Evolutionary conservation across 1,284 basidiomycete genomes (phyloP), one percentile per base, ranked within the genome.

Genomic region (Cryptococcus sp.): DNA sequence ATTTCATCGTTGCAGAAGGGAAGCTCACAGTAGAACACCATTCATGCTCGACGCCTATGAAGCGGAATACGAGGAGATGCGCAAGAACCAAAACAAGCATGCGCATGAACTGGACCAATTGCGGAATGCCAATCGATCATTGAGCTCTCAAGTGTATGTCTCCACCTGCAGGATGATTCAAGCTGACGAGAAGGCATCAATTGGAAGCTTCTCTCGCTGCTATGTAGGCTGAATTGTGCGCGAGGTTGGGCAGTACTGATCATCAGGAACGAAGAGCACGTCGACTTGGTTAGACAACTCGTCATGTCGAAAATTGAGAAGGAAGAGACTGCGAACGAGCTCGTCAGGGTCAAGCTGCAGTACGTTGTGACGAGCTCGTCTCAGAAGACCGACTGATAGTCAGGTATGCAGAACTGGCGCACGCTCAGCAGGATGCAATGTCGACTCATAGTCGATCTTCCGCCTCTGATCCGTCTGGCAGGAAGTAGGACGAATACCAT

Each of bases 1-100:
- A n/a, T n/a, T n/a, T n/a, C n/a, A n/a, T n/a, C n/a, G n/a, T 54
- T 2, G 13, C 21, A 32, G 7, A 18, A 43, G 18, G 39, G n/a
- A 32, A 14, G 39, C 48, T 49, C 28, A 52, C 37, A 7, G n/a
- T 4, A 76, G 74, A 55, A 91, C 88, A 2, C 87, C 91, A 0
- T 91, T 94, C 75, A 90, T 90, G 87, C 78, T 94, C 46, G 91
- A 96, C 70, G 81, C 83, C 21, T 94, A 90, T 70, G 83, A 85
- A 42, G 85, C 85, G 50, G 91, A 96, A 75, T 93, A 92, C 72
- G 83, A 88, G 55, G 89, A 91, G 48, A 72, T 82, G 41, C 77
- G 81, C 22, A 77, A 78, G 11, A 76, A 82, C 61, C 84, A 86
- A 53, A 87, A 90, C 55, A 85, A 84, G 22, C 89, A 92, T 72